Evolutionary conservation across 225 moss, liverwort and hornwort genomes (phyloP).

Genomic region (Takakia lepidozioides): DNA sequence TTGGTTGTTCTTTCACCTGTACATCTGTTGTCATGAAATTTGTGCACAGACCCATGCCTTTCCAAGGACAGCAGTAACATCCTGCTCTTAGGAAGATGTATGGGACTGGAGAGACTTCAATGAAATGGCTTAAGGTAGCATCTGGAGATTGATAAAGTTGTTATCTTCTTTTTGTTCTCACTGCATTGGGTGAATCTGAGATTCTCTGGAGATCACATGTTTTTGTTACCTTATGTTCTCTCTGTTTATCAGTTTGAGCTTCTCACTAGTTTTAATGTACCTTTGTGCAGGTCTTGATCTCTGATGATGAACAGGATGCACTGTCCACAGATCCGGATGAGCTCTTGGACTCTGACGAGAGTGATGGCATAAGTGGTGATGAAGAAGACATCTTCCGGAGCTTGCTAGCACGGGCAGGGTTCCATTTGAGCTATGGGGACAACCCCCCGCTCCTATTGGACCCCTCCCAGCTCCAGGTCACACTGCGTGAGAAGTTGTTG

Average conservation of each 20-base stretch:
- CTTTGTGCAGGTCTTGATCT: conserved; percentile 76
- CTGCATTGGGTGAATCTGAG: background rate
- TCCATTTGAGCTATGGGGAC: conserved; percentile 95
- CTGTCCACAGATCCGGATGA: conserved; percentile 98
- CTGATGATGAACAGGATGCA: conserved; percentile 99
- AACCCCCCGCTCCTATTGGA: conserved; percentile 91
- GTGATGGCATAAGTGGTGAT: conserved; percentile 98
- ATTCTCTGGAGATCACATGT: background rate
- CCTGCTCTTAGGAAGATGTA: no score
- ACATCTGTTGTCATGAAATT: no score
- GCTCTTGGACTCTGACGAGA: conserved; percentile 94
- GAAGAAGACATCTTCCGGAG: conserved; percentile 98
- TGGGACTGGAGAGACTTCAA: no score
- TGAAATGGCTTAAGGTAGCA: no score
- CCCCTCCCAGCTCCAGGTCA: conserved; percentile 96
- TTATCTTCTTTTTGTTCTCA: no score
- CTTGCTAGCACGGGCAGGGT: conserved; percentile 92
- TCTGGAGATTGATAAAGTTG: no score
- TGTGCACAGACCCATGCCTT: no score
- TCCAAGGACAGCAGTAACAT: no score
- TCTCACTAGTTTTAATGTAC: background rate
- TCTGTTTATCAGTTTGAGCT: background rate
- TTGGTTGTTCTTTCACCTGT: no score
- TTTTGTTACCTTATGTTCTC: background rate
- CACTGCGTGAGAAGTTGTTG: conserved; percentile 87